Evolutionary conservation across 129 eudicot genomes (phyloP).

Genomic region (Flaveria trinervia): DNA sequence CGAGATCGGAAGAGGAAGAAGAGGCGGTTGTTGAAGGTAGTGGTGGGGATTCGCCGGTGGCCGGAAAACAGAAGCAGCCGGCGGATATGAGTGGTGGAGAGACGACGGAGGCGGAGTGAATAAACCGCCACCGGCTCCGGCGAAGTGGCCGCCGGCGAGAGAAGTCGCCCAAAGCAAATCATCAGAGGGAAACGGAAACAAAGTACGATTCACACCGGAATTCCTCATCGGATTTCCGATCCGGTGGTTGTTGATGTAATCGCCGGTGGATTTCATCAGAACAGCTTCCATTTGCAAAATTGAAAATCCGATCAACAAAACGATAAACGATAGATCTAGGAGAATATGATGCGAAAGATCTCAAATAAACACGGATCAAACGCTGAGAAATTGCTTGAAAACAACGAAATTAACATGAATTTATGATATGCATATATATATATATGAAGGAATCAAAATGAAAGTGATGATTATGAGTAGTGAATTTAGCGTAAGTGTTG

Average conservation of each 20-base stretch:
- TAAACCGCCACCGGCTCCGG: conserved; percentile 36
- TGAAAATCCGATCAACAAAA: not conserved
- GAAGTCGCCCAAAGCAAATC: conserved; percentile 25
- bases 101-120: conserved; percentile 44
- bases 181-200: conserved; percentile 42
- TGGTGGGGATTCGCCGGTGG: conserved; percentile 7
- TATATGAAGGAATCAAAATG: not conserved
- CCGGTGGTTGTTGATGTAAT: conserved; percentile 40
- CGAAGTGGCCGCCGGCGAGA: conserved; percentile 18
- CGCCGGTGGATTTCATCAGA: conserved; percentile 44
- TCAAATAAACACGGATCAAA: conserved; percentile 51
- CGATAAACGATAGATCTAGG: not conserved
- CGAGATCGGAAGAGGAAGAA: conserved; percentile 65
- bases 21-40: conserved; percentile 53
- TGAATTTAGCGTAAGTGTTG: not conserved
- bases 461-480: not conserved
- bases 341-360: conserved; percentile 36
- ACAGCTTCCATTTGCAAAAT: conserved; percentile 53
- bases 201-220: conserved; percentile 15
- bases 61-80: conserved; percentile 11
- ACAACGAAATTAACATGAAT: not conserved
- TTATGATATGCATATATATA: too few species aligned
- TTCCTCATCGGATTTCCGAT: conserved; percentile 32
- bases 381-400: not conserved
- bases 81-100: conserved; percentile 36